A percentile compares a stretch with the other conserved stretches of the same genome.
Conservation (phyloP, 352 stramenopile genomes). For the Hyphochytrium catenoides region DNA sequence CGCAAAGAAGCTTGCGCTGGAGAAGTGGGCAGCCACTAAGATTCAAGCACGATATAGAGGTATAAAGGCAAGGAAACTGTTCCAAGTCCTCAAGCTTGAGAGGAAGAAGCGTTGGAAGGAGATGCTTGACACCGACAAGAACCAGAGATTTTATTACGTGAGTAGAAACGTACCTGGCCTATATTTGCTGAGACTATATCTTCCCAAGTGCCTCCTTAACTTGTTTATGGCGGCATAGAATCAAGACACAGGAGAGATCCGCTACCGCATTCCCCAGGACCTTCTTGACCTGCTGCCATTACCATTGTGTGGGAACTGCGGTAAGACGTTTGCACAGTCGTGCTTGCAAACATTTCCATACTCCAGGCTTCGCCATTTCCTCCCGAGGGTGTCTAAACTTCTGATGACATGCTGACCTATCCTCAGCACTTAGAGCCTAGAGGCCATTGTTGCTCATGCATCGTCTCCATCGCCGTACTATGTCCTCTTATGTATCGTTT, state of each 20-base stretch:
- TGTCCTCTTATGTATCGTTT: constrained; percentile 1
- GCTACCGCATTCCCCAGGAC: constrained; percentile 64
- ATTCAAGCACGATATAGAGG: constrained; percentile 50
- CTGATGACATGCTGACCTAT: no score
- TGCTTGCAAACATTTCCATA: no score
- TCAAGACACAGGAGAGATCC: constrained; percentile 70
- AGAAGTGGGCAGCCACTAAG: constrained; percentile 30
- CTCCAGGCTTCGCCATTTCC: no score
- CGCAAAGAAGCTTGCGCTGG: constrained; percentile 21
- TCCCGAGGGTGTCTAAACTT: no score
- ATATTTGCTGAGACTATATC: no score
- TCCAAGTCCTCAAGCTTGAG: constrained; percentile 18
- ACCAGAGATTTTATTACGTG: constrained; percentile 67
- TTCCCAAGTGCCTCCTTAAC: background rate
- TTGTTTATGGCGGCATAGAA: constrained; percentile 23
- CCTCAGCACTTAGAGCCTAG: constrained; percentile 14
- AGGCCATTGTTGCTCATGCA: no score
- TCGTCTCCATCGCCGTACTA: background rate
- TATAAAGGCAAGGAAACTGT: constrained; percentile 27
- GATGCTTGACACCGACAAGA: constrained; percentile 44
- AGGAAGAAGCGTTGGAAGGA: constrained; percentile 72
- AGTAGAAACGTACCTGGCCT: no score
- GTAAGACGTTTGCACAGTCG: constrained; percentile 9
- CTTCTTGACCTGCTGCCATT: constrained; percentile 65
- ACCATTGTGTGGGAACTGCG: constrained; percentile 68